These are phyloP conservation scores for Passalora sequoiae DNA, from an alignment of 2,329 filamentous ascomycete genomes.

Conservation along the genomic window DNA sequence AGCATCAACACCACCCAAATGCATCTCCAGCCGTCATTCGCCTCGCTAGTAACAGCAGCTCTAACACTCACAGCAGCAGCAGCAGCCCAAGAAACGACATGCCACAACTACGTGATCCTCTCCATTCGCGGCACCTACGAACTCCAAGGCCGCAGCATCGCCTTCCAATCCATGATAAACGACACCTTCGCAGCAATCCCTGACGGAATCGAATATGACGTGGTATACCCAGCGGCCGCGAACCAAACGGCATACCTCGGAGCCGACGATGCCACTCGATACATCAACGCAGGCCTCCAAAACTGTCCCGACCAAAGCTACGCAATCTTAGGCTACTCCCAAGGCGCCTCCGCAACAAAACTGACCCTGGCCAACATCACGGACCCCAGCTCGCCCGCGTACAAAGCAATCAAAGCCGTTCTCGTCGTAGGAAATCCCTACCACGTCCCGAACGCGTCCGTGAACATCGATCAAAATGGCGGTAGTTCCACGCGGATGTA, in stretches of 20 bases:
- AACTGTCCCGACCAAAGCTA: conserved; percentile 9
- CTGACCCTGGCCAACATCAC: conserved; percentile 5
- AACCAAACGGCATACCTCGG: conserved; percentile 6
- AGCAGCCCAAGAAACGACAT: not conserved
- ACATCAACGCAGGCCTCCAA: conserved; percentile 6
- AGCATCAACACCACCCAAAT: too few relatives aligned
- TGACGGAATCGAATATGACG: conserved; percentile 8
- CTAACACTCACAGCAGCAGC: not conserved
- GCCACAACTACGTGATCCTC: conserved; percentile 10
- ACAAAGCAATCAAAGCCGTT: conserved; percentile 9
- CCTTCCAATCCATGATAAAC: conserved; percentile 11
- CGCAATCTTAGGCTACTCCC: conserved; percentile 12
- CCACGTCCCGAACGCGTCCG: conserved; percentile 3
- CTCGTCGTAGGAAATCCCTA: conserved; percentile 10
- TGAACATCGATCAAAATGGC: conserved; percentile 8
- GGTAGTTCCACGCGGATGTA: conserved; percentile 1
- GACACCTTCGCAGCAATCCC: conserved; percentile 1
- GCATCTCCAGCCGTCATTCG: too few relatives aligned
- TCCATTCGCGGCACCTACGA: conserved; percentile 7
- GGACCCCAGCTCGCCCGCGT: not conserved
- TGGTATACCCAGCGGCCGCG: conserved; percentile 8
- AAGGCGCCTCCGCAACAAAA: conserved; percentile 10
- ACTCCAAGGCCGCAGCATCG: conserved; percentile 7
- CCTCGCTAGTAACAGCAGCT: too few relatives aligned
- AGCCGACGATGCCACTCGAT: conserved; percentile 1